These are phyloP conservation scores for Craspedostauros australis DNA, from an alignment of 108 stramenopile species.

Conservation along the genomic window DNA sequence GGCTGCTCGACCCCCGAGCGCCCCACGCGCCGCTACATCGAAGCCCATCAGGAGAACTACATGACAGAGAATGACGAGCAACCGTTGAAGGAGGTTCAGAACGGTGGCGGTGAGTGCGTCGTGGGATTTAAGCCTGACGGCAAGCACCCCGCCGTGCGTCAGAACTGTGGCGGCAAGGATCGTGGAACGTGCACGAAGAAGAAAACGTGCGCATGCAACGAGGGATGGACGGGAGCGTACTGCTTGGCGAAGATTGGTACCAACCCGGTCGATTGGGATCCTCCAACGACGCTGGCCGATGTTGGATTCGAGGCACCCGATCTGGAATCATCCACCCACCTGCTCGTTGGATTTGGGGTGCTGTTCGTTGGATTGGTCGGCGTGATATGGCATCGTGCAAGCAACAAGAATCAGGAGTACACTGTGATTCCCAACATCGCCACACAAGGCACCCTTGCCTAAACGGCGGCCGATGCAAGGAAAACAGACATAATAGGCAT, in stretches of 20 bases:
- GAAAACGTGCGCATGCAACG: constrained; percentile 58
- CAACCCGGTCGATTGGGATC: constrained; percentile 73
- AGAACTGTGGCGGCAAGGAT: constrained; percentile 60
- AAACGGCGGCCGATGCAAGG: too few relatives aligned
- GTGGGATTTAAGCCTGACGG: too few relatives aligned
- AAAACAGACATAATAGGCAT: too few relatives aligned
- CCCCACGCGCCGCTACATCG: constrained; percentile 85
- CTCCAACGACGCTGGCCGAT: constrained; percentile 56
- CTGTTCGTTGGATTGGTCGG: constrained; percentile 15
- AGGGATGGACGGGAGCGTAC: constrained; percentile 81
- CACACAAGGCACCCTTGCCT: too few relatives aligned
- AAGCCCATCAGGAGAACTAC: constrained; percentile 81
- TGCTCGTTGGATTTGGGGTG: constrained; percentile 18
- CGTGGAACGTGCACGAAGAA: constrained; percentile 53
- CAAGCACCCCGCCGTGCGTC: too few relatives aligned
- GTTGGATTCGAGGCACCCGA: constrained; percentile 57
- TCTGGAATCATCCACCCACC: constrained; percentile 14
- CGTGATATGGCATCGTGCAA: too few relatives aligned
- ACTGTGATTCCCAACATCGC: too few relatives aligned
- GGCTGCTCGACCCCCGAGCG: constrained; percentile 86
- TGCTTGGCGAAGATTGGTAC: constrained; percentile 55
- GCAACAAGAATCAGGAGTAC: too few relatives aligned
- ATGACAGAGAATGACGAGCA: constrained; percentile 50
- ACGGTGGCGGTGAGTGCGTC: constrained; percentile 65
- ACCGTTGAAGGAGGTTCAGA: constrained; percentile 66